Conservation (phyloP, 2,329 filamentous ascomycete genomes). For the Rugonectria rugulosa region DNA sequence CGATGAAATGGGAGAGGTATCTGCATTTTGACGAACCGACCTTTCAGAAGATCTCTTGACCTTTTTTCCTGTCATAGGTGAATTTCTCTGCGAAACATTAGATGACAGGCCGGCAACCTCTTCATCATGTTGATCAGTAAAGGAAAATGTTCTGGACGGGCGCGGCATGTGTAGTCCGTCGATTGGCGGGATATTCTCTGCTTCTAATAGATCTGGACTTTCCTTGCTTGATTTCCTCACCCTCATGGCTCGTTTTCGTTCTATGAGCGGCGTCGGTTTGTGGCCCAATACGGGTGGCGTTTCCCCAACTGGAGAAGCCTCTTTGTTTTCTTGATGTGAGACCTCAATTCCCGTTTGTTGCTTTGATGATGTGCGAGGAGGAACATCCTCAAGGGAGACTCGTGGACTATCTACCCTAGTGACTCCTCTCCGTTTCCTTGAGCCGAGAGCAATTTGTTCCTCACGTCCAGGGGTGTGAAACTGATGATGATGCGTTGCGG, state of each 20-base stretch:
- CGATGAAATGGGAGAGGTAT: too few relatives aligned
- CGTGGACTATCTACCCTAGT: slow-evolving; percentile 15
- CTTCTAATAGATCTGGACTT: neutral
- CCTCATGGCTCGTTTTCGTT: neutral
- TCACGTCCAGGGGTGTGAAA: neutral
- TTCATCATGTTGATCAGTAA: neutral
- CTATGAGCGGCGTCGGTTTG: neutral
- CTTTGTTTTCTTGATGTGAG: neutral
- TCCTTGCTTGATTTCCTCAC: neutral
- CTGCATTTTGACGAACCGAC: neutral
- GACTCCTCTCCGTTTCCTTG: neutral
- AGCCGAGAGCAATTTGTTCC: neutral
- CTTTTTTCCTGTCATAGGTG: neutral
- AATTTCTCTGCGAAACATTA: neutral
- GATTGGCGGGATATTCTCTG: neutral
- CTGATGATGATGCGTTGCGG: neutral
- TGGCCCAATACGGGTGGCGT: neutral
- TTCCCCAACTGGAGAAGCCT: neutral
- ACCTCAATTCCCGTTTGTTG: neutral
- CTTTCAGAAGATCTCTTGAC: neutral
- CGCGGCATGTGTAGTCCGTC: neutral
- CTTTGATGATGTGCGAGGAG: slow-evolving; percentile 41
- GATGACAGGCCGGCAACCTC: neutral
- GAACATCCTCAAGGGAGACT: slow-evolving; percentile 34
- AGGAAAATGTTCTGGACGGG: neutral